Base-by-base conservation (phyloP, 495 filamentous ascomycete species). In the Parathielavia hyrcaniae region DNA sequence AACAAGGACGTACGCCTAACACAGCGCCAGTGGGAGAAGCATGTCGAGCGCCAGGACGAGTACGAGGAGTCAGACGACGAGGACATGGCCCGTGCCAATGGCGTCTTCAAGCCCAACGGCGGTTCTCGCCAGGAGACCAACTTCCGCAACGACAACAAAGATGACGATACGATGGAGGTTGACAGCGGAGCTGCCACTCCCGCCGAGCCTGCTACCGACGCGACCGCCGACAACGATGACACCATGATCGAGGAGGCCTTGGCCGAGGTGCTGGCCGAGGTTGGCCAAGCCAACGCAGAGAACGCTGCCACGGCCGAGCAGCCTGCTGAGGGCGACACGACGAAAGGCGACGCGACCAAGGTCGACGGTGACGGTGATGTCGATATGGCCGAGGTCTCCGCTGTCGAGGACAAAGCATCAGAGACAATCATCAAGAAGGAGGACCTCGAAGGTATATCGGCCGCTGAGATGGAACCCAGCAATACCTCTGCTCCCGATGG, bases 41-140 rank as follows among this genome's bases (percentile, higher is more conserved):
- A 81, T 49, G 80, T 90, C 19, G 81, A 84, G 57, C 82, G 85
- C 34, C 79, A 85, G 20, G 88, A 86, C 59, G 90, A 95, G 62
- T 89, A 85, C 62, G 89, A 92, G 11, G 82, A 84, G 13, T 92
- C 87, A 58, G 91, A 97, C 52, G 90, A 96, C 59, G 93, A 97
- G 63, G 90, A 96, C 1, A 79, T 89, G 66, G 86, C 85, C 47
- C 79, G 80, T 41, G 78, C 80, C 17, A 86, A 90, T 51, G 92
- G 91, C 39, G 77, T 90, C 34, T 80, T 76, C 54, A 86, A 88
- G 64, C 78, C 83, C 5, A 81, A 82, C 48, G 73, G 71, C 26
- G 73, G 77, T 50, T 79, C 83, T 57, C 79, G 84, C 9, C 71
- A 69, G 14, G 84, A 86, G 47, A 87, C 90, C 53, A 79, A 88